Conservation (phyloP, 495 filamentous ascomycete species). For the Apiosordaria backusii region DNA sequence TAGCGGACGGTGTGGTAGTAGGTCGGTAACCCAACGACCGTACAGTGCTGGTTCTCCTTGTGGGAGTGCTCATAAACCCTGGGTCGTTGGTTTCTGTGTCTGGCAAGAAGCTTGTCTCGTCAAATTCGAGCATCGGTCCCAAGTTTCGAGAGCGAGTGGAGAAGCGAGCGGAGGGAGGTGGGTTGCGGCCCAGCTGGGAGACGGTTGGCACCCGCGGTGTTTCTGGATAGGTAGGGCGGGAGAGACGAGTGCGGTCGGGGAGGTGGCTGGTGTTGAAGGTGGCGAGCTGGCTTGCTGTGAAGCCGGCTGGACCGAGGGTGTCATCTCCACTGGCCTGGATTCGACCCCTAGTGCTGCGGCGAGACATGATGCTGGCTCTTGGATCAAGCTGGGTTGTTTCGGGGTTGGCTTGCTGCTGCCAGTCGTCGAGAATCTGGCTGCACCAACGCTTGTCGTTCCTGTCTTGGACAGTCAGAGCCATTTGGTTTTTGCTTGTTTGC, state of each 20-base stretch:
- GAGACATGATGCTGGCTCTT: conserved; percentile 20
- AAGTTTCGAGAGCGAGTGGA: conserved; percentile 8
- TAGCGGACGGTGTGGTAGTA: conserved; percentile 32
- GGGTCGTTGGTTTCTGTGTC: conserved; percentile 20
- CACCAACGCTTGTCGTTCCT: conserved; percentile 24
- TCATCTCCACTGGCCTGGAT: conserved; percentile 5
- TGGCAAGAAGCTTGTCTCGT: conserved; percentile 19
- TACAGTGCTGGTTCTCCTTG: conserved; percentile 24
- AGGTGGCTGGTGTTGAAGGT: conserved; percentile 4
- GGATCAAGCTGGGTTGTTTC: conserved; percentile 14
- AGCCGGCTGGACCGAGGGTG: conserved; percentile 1
- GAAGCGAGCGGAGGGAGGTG: not conserved
- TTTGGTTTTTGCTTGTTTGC: conserved; percentile 17
- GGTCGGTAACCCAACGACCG: conserved; percentile 18
- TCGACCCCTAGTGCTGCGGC: conserved; percentile 21
- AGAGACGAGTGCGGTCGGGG: not conserved
- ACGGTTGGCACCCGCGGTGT: not conserved
- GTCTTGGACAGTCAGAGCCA: conserved; percentile 22
- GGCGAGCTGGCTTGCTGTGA: conserved; percentile 13
- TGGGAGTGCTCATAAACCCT: conserved; percentile 36
- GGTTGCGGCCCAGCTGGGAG: conserved; percentile 1
- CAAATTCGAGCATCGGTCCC: conserved; percentile 32
- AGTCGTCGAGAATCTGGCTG: conserved; percentile 24
- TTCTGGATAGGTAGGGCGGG: not conserved
- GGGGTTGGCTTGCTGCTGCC: conserved; percentile 26